Evolutionary conservation across 305 asterid genomes (phyloP).

Genomic region (Petunia hybrid): DNA sequence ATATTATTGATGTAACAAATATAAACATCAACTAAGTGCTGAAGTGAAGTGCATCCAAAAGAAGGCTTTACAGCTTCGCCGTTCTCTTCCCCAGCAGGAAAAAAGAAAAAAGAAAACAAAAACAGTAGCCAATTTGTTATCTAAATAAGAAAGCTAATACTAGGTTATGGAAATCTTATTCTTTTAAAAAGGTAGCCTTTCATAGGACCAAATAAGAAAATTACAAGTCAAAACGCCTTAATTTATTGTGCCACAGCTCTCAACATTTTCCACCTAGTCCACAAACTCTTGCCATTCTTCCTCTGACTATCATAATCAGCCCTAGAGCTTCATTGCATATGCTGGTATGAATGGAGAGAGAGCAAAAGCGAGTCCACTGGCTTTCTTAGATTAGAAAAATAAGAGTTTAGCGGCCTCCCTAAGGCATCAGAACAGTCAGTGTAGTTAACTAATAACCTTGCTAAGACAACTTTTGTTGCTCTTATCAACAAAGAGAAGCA

Average conservation of each 20-base stretch:
- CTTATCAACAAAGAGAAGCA: slow-evolving; percentile 13
- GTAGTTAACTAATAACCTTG: not conserved
- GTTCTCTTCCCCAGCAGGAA: slow-evolving; percentile 1
- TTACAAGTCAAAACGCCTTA: not conserved
- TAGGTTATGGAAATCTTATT: not conserved
- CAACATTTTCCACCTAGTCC: slow-evolving; percentile 3
- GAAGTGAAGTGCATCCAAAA: no score
- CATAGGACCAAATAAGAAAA: not conserved
- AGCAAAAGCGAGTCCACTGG: no score
- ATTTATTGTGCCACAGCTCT: not conserved
- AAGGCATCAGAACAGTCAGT: slow-evolving; percentile 15
- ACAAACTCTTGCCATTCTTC: slow-evolving; percentile 23
- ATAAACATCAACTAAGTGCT: no score
- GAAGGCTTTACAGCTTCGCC: no score
- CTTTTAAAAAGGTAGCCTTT: not conserved
- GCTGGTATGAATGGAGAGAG: no score
- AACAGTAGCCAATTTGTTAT: not conserved
- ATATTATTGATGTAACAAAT: no score
- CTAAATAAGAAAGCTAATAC: not conserved
- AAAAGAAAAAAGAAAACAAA: not conserved
- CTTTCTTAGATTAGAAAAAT: no score
- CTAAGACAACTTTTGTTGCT: not conserved
- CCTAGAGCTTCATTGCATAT: no score
- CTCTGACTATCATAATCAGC: slow-evolving; percentile 15
- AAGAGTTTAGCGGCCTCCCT: not conserved